These are phyloP conservation scores for Globisporangium megalacanthum DNA, from an alignment of 352 stramenopile species.

Conservation along the genomic window DNA sequence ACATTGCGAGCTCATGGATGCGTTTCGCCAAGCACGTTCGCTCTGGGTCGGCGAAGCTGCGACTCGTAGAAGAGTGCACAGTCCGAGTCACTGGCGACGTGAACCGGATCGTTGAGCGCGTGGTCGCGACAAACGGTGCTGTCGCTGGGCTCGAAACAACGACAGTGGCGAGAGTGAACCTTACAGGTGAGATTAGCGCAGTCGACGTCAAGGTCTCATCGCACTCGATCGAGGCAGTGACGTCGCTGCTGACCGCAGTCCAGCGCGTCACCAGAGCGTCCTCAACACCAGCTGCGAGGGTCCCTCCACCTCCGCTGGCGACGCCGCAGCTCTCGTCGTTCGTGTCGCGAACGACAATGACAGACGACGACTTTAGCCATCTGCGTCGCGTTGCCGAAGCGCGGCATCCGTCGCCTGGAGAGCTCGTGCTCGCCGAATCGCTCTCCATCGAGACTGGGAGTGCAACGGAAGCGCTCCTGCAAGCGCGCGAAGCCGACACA, in stretches of 20 bases:
- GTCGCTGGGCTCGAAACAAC: conserved; percentile 17
- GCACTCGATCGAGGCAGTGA: conserved; percentile 27
- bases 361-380: conserved; percentile 53
- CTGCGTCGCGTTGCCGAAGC: conserved; percentile 46
- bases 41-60: conserved; percentile 35
- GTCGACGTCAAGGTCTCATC: conserved; percentile 48
- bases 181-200: conserved; percentile 38
- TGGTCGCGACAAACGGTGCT: background rate
- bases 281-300: background rate
- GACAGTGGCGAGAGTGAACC: conserved; percentile 21
- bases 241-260: conserved; percentile 19
- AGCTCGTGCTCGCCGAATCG: conserved; percentile 59
- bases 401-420: conserved; percentile 42
- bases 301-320: too few species aligned
- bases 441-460: conserved; percentile 63
- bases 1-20: conserved; percentile 46
- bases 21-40: conserved; percentile 38
- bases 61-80: conserved; percentile 51
- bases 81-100: conserved; percentile 41
- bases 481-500: background rate
- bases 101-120: conserved; percentile 32
- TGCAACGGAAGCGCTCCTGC: conserved; percentile 2
- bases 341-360: background rate
- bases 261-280: background rate
- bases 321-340: too few species aligned